These are phyloP conservation scores for Hylodesmum podocarpum DNA, from an alignment of 306 rosid genomes.

Conservation along the genomic window DNA sequence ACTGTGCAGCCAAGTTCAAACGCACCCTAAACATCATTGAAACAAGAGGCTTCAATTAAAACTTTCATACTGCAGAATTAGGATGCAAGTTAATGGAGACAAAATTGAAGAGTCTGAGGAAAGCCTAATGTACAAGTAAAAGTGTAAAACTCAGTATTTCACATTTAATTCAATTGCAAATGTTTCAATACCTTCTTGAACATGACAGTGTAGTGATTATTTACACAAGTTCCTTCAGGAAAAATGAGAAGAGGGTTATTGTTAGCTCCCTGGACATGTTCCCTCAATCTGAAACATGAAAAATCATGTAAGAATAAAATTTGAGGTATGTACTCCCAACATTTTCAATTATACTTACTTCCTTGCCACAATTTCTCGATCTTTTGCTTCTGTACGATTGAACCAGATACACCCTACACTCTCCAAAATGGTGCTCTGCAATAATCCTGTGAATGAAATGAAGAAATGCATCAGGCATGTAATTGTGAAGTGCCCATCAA, in stretches of 20 bases:
- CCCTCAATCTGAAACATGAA: conserved; percentile 63
- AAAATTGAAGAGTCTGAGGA: not conserved
- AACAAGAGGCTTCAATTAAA: conserved; percentile 12
- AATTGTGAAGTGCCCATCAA: not conserved
- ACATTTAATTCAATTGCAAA: not conserved
- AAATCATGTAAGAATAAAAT: conserved; percentile 3
- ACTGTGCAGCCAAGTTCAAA: conserved; percentile 90
- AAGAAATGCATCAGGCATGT: conserved; percentile 2
- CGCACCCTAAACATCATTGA: conserved; percentile 62
- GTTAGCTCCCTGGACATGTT: conserved; percentile 69
- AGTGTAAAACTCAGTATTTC: not conserved
- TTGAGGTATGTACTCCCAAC: not conserved
- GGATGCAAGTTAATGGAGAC: not conserved
- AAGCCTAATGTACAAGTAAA: not conserved
- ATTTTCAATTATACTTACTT: conserved; percentile 55
- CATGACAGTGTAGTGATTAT: conserved; percentile 87
- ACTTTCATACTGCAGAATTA: not conserved
- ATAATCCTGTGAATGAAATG: conserved; percentile 50
- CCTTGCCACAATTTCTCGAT: conserved; percentile 77
- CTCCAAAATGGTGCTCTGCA: conserved; percentile 90
- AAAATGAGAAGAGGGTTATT: conserved; percentile 87
- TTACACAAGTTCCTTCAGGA: conserved; percentile 94
- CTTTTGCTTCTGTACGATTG: conserved; percentile 76
- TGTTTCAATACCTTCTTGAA: conserved; percentile 67
- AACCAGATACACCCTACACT: conserved; percentile 89